Evolutionary conservation across 2,329 filamentous ascomycete genomes (phyloP).

Genomic region (Proliferodiscus dingleyae): DNA sequence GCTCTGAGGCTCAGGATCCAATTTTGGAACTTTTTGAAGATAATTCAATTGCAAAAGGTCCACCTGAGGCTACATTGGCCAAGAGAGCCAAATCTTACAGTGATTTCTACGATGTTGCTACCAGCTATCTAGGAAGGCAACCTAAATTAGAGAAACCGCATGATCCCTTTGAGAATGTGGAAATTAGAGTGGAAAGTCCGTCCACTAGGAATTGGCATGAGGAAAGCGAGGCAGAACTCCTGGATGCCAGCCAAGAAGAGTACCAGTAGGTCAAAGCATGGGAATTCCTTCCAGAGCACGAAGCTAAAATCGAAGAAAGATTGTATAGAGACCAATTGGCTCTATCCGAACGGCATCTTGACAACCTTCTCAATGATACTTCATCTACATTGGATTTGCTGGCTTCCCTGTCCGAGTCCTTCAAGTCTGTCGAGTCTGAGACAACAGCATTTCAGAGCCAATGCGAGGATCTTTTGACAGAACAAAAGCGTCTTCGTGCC

Average conservation of each 20-base stretch:
- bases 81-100: conserved; percentile 73
- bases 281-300: not conserved
- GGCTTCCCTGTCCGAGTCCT: conserved; percentile 75
- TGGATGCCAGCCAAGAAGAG: conserved; percentile 78
- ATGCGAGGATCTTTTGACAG: conserved; percentile 79
- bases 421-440: conserved; percentile 80
- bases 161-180: conserved; percentile 23
- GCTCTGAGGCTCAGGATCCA: conserved; percentile 47
- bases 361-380: conserved; percentile 72
- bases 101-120: conserved; percentile 65
- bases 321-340: conserved; percentile 77
- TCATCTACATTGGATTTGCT: conserved; percentile 71
- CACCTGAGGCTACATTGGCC: conserved; percentile 60
- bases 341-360: conserved; percentile 76
- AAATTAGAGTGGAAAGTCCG: conserved; percentile 41
- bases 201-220: conserved; percentile 57
- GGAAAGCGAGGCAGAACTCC: conserved; percentile 58
- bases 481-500: conserved; percentile 72
- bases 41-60: conserved; percentile 48
- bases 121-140: conserved; percentile 52
- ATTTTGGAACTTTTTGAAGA: conserved; percentile 57
- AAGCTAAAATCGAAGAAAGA: conserved; percentile 35
- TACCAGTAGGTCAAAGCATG: conserved; percentile 60
- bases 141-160: conserved; percentile 24
- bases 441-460: conserved; percentile 90